Evolutionary conservation across 495 filamentous ascomycete species (phyloP).

Genomic region (Rostrohypoxylon terebratum): DNA sequence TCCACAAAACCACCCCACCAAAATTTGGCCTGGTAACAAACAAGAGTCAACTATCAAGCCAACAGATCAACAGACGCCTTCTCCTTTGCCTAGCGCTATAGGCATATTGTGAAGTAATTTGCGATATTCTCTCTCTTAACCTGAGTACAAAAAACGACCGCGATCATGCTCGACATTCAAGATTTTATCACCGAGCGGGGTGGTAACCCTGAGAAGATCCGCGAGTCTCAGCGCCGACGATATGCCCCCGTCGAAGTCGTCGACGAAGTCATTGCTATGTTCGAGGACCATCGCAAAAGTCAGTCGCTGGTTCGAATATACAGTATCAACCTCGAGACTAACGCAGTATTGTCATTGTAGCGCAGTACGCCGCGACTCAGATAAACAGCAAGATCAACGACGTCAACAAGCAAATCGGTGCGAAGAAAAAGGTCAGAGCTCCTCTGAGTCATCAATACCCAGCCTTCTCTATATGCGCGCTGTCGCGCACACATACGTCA

Average conservation of each 20-base stretch:
- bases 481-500: neutral
- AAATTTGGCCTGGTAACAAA: constrained; percentile 34
- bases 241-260: constrained; percentile 83
- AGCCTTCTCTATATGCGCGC: neutral
- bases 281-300: constrained; percentile 87
- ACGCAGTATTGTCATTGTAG: constrained; percentile 53
- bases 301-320: constrained; percentile 44
- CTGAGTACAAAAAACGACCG: neutral
- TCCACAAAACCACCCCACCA: constrained; percentile 46
- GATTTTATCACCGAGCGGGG: constrained; percentile 89
- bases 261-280: constrained; percentile 89
- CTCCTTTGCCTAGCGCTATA: constrained; percentile 68
- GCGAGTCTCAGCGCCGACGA: constrained; percentile 86
- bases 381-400: constrained; percentile 86
- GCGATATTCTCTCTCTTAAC: neutral
- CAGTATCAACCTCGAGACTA: neutral
- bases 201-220: constrained; percentile 88
- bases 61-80: constrained; percentile 15
- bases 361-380: constrained; percentile 82
- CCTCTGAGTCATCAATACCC: constrained; percentile 35
- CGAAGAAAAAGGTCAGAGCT: constrained; percentile 83
- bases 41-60: constrained; percentile 14
- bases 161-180: constrained; percentile 79
- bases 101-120: neutral
- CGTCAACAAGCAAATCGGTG: constrained; percentile 87